Evolutionary conservation across 148 eudicot species (phyloP).

Genomic region (Tetragonia tetragonoides): DNA sequence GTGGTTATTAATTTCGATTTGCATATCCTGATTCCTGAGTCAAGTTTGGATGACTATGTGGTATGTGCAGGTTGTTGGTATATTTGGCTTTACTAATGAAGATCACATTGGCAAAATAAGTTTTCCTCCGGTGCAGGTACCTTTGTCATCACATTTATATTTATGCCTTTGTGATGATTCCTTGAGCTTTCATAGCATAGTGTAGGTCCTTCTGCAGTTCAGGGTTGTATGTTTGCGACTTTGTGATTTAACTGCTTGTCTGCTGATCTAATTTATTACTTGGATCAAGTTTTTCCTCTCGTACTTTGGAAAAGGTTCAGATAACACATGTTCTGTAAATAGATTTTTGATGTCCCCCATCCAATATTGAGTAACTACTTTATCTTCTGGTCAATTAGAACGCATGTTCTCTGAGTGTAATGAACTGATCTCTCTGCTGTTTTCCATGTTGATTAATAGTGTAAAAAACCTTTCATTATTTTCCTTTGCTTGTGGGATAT

Average conservation of each 20-base stretch:
- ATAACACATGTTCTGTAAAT: not conserved
- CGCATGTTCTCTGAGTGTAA: too few relatives aligned
- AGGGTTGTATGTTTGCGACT: not conserved
- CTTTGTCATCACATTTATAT: not conserved
- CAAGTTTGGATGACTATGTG: conserved; percentile 17
- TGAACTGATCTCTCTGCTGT: not conserved
- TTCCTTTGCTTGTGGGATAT: not conserved
- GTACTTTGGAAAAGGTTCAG: not conserved
- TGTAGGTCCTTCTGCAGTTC: not conserved
- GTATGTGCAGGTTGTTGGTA: conserved; percentile 73
- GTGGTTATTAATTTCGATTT: not conserved
- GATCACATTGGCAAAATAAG: conserved; percentile 89
- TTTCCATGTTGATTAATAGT: not conserved
- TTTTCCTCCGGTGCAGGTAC: conserved; percentile 94
- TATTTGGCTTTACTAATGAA: conserved; percentile 86
- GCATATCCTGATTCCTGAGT: not conserved
- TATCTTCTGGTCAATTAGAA: not conserved
- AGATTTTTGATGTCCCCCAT: not conserved
- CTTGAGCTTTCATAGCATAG: not conserved
- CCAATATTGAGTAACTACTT: not conserved
- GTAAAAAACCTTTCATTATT: not conserved
- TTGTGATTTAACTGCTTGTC: not conserved
- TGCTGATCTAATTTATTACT: not conserved
- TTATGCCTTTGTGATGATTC: not conserved
- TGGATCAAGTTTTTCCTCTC: not conserved